A percentile compares a stretch with the other conserved stretches of the same genome.
phyloP scores from a whole-genome alignment of 2,329 filamentous ascomycete genomes.

The Amesomyces nigricolor region DNA sequence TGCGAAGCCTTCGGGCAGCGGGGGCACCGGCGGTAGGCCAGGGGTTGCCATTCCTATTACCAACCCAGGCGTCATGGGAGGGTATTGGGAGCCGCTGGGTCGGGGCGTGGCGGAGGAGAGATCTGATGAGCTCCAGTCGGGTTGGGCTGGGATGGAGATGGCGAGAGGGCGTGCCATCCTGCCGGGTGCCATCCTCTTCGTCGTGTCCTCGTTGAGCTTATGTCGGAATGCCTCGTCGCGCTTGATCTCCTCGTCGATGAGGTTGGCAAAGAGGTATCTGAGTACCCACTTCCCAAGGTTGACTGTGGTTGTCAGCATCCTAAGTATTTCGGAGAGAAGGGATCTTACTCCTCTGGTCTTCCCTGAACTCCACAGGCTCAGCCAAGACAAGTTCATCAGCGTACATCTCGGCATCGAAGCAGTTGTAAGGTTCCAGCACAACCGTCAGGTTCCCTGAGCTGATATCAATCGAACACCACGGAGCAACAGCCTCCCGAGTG shows the following conservation, averaged over 20 bases:
- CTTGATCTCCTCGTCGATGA: conserved; percentile 85
- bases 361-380: conserved; percentile 72
- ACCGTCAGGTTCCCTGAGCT: conserved; percentile 89
- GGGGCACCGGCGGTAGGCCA: conserved; percentile 38
- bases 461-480: conserved; percentile 94
- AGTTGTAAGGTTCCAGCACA: conserved; percentile 87
- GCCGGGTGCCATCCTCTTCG: conserved; percentile 51
- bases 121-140: conserved; percentile 37
- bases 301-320: conserved; percentile 48
- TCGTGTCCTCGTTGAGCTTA: conserved; percentile 57
- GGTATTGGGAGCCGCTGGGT: conserved; percentile 57
- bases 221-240: conserved; percentile 71
- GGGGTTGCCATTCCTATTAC: conserved; percentile 75
- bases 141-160: conserved; percentile 42
- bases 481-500: conserved; percentile 80
- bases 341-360: conserved; percentile 81
- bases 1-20: conserved; percentile 43
- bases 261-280: conserved; percentile 80
- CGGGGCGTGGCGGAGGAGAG: conserved; percentile 54
- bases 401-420: conserved; percentile 96
- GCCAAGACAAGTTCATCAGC: conserved; percentile 78
- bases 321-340: neutral
- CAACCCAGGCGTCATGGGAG: conserved; percentile 67
- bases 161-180: conserved; percentile 55
- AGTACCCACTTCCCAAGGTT: conserved; percentile 96